Percentiles rank a stretch among this genome's conserved stretches.
Evolutionary conservation across 306 rosid species (phyloP).

Genomic region (Fagus crenata): DNA sequence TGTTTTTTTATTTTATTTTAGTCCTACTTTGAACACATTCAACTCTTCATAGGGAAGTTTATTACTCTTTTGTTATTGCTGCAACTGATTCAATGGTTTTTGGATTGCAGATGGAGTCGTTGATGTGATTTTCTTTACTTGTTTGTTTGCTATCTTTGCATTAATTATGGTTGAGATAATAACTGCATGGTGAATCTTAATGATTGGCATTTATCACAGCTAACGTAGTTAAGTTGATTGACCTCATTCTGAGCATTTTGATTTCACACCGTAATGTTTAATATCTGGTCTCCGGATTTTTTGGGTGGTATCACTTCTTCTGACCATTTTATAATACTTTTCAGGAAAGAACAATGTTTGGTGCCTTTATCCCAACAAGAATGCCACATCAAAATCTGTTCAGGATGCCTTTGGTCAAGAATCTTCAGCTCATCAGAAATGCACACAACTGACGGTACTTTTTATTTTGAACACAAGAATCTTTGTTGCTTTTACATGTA

Average conservation of each 20-base stretch:
- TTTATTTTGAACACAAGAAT: constrained; percentile 5
- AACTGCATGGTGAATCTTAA: constrained; percentile 22
- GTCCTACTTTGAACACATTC: not conserved
- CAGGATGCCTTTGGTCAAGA: constrained; percentile 63
- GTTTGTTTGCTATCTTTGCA: not conserved
- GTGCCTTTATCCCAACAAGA: constrained; percentile 96
- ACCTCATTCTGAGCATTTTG: constrained; percentile 12
- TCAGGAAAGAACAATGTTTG: constrained; percentile 74
- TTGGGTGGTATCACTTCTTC: constrained; percentile 20
- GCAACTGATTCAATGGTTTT: not conserved
- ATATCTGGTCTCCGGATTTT: constrained; percentile 2
- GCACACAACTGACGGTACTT: constrained; percentile 44
- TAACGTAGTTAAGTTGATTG: constrained; percentile 1
- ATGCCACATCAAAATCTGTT: constrained; percentile 53
- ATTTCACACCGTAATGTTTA: not conserved
- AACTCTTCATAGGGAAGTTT: not conserved
- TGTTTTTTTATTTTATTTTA: constrained; percentile 6
- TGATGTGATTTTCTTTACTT: not conserved
- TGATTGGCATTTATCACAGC: constrained; percentile 2
- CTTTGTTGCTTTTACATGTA: constrained; percentile 8
- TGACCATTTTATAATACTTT: constrained; percentile 22
- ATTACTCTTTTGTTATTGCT: constrained; percentile 11
- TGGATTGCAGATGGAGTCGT: not conserved
- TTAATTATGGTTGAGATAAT: not conserved
- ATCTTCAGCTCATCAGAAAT: constrained; percentile 34